Conservation (phyloP, 176 grass and related monocot species). For the Melocanna baccifera region DNA sequence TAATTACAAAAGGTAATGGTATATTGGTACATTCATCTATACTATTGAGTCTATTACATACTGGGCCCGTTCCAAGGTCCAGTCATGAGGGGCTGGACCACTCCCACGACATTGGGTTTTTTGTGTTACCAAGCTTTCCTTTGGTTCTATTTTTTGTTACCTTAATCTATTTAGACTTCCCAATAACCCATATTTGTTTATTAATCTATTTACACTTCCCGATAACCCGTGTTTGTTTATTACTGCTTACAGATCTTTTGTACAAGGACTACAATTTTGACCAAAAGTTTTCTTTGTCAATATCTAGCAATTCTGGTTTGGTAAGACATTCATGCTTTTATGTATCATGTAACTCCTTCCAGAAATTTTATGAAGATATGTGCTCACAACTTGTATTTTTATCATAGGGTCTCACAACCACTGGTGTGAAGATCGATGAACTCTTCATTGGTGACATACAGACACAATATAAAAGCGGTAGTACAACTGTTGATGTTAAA, state of each 20-base stretch:
- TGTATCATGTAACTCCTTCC: background rate
- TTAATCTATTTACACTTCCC: background rate
- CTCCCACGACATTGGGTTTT: no score
- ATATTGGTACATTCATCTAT: no score
- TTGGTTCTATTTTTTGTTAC: background rate
- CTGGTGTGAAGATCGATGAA: slow-evolving; percentile 65
- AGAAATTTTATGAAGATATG: background rate
- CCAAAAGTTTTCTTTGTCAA: slow-evolving; percentile 65
- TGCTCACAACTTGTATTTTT: slow-evolving; percentile 1
- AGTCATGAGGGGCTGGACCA: no score
- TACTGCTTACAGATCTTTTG: slow-evolving; percentile 62
- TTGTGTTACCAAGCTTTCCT: background rate
- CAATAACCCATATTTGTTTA: background rate
- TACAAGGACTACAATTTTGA: slow-evolving; percentile 90
- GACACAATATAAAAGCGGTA: slow-evolving; percentile 63
- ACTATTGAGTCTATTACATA: no score
- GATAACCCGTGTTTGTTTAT: background rate
- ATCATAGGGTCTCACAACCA: slow-evolving; percentile 65
- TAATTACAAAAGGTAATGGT: no score
- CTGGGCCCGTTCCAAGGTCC: no score
- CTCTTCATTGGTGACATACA: slow-evolving; percentile 77
- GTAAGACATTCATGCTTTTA: slow-evolving; percentile 26
- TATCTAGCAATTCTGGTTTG: slow-evolving; percentile 50
- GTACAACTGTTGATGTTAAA: slow-evolving; percentile 70
- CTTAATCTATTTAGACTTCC: background rate